A percentile compares a stretch with the other conserved stretches of the same genome.
These are phyloP conservation scores for Colletotrichum eleusines DNA, from an alignment of 2,329 filamentous ascomycete species.

Conservation along the genomic window DNA sequence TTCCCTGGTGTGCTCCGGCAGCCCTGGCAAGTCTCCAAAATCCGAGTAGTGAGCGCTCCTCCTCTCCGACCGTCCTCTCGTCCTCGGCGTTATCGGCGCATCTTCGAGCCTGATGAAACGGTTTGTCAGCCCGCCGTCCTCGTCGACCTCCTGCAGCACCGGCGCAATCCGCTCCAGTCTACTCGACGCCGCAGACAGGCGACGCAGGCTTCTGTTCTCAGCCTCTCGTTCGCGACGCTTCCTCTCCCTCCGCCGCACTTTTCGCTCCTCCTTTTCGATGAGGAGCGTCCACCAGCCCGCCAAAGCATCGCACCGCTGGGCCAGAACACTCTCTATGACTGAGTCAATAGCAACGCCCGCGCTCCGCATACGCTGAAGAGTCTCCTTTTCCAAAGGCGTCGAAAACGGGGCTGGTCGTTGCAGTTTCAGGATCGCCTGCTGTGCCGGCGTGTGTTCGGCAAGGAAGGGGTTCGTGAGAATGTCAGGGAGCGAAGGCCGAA, in stretches of 20 bases:
- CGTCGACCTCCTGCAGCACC: slow-evolving; percentile 81
- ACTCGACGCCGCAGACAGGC: slow-evolving; percentile 90
- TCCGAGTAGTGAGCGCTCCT: slow-evolving; percentile 76
- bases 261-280: slow-evolving; percentile 93
- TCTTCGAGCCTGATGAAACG: slow-evolving; percentile 59
- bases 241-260: slow-evolving; percentile 81
- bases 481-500: slow-evolving; percentile 85
- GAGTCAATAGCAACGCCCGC: slow-evolving; percentile 94
- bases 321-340: slow-evolving; percentile 92
- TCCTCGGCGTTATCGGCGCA: slow-evolving; percentile 66
- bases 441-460: slow-evolving; percentile 85
- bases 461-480: slow-evolving; percentile 91
- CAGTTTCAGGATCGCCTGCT: slow-evolving; percentile 89
- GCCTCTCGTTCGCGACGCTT: slow-evolving; percentile 88
- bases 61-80: slow-evolving; percentile 82
- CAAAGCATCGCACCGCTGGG: slow-evolving; percentile 88
- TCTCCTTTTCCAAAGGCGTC: slow-evolving; percentile 89
- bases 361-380: slow-evolving; percentile 90
- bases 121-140: slow-evolving; percentile 72
- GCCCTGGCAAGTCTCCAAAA: slow-evolving; percentile 79
- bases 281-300: slow-evolving; percentile 97
- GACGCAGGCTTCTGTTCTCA: slow-evolving; percentile 82
- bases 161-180: slow-evolving; percentile 85
- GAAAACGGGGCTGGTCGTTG: slow-evolving; percentile 86
- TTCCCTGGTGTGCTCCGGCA: slow-evolving; percentile 71